Conservation (phyloP, 108 stramenopile species). For the Skeletonema potamos region DNA sequence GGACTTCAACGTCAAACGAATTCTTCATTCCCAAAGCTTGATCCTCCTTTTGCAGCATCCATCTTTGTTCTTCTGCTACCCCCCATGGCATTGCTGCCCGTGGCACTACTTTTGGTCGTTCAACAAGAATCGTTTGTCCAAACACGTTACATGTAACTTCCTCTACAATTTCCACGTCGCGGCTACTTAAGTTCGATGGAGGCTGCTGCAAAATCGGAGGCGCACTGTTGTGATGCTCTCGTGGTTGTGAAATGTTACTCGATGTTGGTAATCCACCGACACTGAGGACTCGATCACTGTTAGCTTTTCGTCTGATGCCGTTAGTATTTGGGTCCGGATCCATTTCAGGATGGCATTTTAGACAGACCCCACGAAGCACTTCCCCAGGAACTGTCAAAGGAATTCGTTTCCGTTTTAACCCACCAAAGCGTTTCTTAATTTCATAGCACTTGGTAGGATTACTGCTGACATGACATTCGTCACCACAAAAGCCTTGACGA, state of each 20-base stretch:
- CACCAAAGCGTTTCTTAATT: conserved; percentile 10
- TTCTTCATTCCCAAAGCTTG: not conserved
- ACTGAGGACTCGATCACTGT: not conserved
- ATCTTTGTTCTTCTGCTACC: not conserved
- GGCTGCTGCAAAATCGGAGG: not conserved
- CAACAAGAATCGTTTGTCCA: not conserved
- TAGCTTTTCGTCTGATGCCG: not conserved
- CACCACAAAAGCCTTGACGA: conserved; percentile 13
- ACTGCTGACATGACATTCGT: not conserved
- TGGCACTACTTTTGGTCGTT: not conserved
- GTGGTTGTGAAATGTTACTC: not conserved
- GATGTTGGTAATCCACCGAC: not conserved
- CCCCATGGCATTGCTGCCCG: not conserved
- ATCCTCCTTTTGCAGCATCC: conserved; percentile 1
- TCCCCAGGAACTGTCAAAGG: conserved; percentile 7
- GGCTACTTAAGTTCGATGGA: not conserved
- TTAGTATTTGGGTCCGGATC: conserved; percentile 23
- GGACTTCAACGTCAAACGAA: not conserved
- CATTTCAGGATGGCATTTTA: conserved; percentile 17
- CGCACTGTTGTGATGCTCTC: not conserved
- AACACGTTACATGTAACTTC: not conserved
- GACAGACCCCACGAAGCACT: conserved; percentile 24
- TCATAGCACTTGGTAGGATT: conserved; percentile 15
- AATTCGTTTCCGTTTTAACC: not conserved
- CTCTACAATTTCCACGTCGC: not conserved